Evolutionary conservation across 768 basidiomycete species (phyloP), one percentile per base, ranked within the genome.

Genomic region (Dictyophora rubrovolvata): DNA sequence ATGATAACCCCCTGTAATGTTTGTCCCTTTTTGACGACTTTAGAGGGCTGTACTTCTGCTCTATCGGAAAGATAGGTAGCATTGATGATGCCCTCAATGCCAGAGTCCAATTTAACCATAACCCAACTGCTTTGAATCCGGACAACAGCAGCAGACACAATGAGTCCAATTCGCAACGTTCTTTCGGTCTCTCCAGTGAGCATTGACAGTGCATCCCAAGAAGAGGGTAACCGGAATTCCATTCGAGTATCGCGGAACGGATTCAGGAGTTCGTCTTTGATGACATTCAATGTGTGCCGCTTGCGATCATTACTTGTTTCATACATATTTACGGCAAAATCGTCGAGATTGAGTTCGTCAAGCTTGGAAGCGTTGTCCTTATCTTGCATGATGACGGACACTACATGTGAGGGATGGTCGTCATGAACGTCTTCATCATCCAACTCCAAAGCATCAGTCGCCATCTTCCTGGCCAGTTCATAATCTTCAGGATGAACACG

Each of bases 401-500:
- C 92, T 8, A 90, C 87, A 64, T 87, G 84, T 1, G 96, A 98
- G 23, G 93, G 89, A 68, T 95, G 89, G 65, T 89, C 84, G 63
- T 91, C 90, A 58, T 89, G 89, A 35, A 93, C 79, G 72, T 99
- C 96, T 70, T 98, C 96, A 66, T 95, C 93, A 64, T 99, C 96
- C n/a, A 92, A 79, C 67, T 97, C 96, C 14, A 98, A 79, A 5
- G 95, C 93, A 71, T 97, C 93, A 18, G 91, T 89, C 37, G 95
- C 95, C 93, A 99, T 96, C 76, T 98, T 97, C 36, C 92, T 85
- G 3, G 96, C 95, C 42, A 98, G 79, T 64, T 97, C 94, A 68
- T 98, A 99, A 72, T 99, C 96, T 69, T 95, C 91, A 6, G 92
- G 92, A 67, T 99, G 96, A 55, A 99, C 91, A 18, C 96, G 89